phyloP scores from a whole-genome alignment of 306 rosid genomes.

The Gleditsia sinensis region DNA sequence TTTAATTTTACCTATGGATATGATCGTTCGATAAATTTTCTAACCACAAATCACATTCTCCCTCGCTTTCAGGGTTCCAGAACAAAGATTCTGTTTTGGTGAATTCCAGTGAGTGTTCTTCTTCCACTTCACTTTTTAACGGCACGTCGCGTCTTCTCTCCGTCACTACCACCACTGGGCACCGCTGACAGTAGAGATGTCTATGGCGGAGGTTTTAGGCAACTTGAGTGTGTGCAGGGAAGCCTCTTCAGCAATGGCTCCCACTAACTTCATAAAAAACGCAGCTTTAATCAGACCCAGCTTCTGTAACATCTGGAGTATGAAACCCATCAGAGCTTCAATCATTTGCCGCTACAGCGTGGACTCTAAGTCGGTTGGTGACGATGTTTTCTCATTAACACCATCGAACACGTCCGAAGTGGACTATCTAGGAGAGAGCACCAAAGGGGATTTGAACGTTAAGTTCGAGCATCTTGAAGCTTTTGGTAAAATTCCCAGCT shows the following conservation, averaged over 20 bases:
- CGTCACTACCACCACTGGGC: neutral
- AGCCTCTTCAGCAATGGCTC: conserved; percentile 29
- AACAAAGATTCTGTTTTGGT: conserved; percentile 16
- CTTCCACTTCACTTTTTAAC: neutral
- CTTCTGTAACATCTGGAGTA: neutral
- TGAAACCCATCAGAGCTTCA: conserved; percentile 17
- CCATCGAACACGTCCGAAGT: conserved; percentile 66
- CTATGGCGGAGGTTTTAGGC: conserved; percentile 37
- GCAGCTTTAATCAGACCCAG: conserved; percentile 20
- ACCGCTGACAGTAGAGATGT: conserved; percentile 31
- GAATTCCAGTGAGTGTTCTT: neutral
- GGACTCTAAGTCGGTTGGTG: conserved; percentile 52
- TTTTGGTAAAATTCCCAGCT: conserved; percentile 54
- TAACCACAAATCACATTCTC: neutral
- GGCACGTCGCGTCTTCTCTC: neutral
- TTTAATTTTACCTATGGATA: too few relatives aligned
- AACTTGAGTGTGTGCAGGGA: conserved; percentile 36
- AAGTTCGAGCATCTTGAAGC: conserved; percentile 71
- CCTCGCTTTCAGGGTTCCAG: conserved; percentile 1
- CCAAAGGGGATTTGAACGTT: conserved; percentile 93
- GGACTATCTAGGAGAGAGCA: conserved; percentile 92
- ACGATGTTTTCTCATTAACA: conserved; percentile 67
- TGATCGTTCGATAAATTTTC: neutral
- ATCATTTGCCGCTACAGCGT: conserved; percentile 33
- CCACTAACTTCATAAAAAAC: conserved; percentile 31